Evolutionary conservation across 2,329 filamentous ascomycete species (phyloP).

Genomic region (Penicillium sp.): DNA sequence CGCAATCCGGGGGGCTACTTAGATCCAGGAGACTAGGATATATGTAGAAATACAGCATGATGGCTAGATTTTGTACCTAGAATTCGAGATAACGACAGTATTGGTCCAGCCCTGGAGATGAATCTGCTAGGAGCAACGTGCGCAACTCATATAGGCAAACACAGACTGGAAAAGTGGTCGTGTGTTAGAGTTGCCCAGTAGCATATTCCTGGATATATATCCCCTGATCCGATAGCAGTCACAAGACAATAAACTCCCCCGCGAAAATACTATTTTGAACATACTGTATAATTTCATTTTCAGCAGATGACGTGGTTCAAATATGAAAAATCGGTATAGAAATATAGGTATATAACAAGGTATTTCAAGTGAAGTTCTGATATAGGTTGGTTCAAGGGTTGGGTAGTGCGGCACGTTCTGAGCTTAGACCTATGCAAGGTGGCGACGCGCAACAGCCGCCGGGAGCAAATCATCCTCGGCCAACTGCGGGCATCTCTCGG

Average conservation of each 20-base stretch:
- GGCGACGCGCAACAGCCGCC: slow-evolving; percentile 23
- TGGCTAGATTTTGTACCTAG: not conserved
- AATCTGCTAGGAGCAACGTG: not conserved
- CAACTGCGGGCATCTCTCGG: slow-evolving; percentile 19
- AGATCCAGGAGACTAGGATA: not conserved
- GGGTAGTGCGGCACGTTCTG: slow-evolving; percentile 15
- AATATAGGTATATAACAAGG: too few species aligned
- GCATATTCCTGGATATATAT: not conserved
- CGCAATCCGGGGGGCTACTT: not conserved
- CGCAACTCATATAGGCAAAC: not conserved
- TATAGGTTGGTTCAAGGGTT: not conserved
- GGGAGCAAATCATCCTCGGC: slow-evolving; percentile 25
- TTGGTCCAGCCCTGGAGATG: too few species aligned
- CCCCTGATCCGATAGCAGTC: not conserved
- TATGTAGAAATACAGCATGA: not conserved
- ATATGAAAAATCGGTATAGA: not conserved
- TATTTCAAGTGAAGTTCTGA: not conserved
- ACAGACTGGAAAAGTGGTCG: not conserved
- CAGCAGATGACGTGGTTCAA: not conserved
- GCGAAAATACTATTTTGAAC: too few species aligned
- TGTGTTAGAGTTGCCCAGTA: not conserved
- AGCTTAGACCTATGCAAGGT: slow-evolving; percentile 19
- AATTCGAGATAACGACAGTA: not conserved
- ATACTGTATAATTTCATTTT: not conserved
- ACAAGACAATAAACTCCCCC: not conserved